Conservation (phyloP, 2,329 filamentous ascomycete species). For the Aspergillus quadricinctus region DNA sequence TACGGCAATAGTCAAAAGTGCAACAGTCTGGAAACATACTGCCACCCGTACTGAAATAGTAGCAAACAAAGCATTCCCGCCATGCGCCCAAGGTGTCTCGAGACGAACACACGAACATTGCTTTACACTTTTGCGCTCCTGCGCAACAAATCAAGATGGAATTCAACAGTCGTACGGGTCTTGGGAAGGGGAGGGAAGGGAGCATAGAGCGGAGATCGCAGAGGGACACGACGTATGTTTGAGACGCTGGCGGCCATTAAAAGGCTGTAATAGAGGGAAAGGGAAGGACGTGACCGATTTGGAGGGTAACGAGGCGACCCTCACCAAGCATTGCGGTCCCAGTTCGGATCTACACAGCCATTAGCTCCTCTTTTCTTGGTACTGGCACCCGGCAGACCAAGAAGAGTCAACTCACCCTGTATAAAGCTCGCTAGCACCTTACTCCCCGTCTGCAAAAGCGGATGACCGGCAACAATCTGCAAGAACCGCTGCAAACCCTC, state of each 20-base stretch:
- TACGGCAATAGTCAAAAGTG: neutral
- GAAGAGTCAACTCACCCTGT: constrained; percentile 62
- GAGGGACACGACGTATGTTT: neutral
- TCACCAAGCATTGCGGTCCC: constrained; percentile 86
- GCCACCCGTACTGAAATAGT: neutral
- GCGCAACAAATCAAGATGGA: neutral
- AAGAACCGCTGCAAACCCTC: constrained; percentile 92
- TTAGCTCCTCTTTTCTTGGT: neutral
- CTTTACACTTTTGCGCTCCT: neutral
- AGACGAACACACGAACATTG: neutral
- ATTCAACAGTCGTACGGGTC: neutral
- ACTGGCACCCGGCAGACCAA: neutral
- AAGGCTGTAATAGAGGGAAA: neutral
- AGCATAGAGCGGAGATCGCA: neutral
- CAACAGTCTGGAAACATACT: neutral
- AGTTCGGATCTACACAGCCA: constrained; percentile 49
- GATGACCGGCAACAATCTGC: constrained; percentile 96
- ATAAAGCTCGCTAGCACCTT: constrained; percentile 96
- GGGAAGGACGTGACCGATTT: neutral
- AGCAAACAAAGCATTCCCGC: neutral
- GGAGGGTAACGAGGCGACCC: neutral
- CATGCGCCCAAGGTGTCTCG: neutral
- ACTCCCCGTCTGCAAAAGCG: constrained; percentile 92
- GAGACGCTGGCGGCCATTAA: neutral
- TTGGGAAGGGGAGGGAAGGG: neutral